Evolutionary conservation across 441 rosid species (phyloP).

Genomic region (Euphorbia schlechtendalii): DNA sequence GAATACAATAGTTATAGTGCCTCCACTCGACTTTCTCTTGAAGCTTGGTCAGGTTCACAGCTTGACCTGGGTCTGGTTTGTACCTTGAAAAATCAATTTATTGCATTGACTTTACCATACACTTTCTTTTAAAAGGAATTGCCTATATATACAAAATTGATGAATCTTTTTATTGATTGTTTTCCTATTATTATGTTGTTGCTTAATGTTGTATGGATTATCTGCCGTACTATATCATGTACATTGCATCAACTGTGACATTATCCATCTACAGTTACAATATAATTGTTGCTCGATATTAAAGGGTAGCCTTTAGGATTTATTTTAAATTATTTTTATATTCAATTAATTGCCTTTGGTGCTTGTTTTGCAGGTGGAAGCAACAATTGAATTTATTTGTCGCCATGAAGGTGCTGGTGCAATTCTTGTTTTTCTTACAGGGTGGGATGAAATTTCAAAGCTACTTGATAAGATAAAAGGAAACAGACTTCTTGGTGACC

Average conservation of each 20-base stretch:
- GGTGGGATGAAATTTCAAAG: constrained; percentile 96
- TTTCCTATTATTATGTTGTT: constrained; percentile 9
- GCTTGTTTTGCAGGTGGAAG: constrained; percentile 57
- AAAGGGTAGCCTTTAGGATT: neutral
- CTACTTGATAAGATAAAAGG: constrained; percentile 66
- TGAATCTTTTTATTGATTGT: neutral
- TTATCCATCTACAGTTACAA: neutral
- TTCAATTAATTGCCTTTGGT: constrained; percentile 7
- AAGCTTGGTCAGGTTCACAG: constrained; percentile 84
- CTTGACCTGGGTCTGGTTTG: constrained; percentile 88
- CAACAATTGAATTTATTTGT: constrained; percentile 68
- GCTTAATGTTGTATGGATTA: neutral
- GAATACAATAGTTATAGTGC: constrained; percentile 59
- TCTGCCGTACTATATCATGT: neutral
- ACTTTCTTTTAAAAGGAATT: constrained; percentile 8
- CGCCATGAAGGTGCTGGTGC: constrained; percentile 81
- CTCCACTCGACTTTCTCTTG: constrained; percentile 65
- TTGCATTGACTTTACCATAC: neutral
- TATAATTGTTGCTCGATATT: constrained; percentile 1
- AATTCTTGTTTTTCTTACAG: constrained; percentile 86
- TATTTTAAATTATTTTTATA: neutral
- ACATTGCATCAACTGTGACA: neutral
- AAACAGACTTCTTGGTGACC: constrained; percentile 70
- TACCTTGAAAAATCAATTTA: constrained; percentile 15
- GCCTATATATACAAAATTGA: neutral